Percentiles rank a stretch among this genome's conserved stretches.
Conservation (phyloP, 2,329 filamentous ascomycete species). For the Aspergillus pseudoglaucus region DNA sequence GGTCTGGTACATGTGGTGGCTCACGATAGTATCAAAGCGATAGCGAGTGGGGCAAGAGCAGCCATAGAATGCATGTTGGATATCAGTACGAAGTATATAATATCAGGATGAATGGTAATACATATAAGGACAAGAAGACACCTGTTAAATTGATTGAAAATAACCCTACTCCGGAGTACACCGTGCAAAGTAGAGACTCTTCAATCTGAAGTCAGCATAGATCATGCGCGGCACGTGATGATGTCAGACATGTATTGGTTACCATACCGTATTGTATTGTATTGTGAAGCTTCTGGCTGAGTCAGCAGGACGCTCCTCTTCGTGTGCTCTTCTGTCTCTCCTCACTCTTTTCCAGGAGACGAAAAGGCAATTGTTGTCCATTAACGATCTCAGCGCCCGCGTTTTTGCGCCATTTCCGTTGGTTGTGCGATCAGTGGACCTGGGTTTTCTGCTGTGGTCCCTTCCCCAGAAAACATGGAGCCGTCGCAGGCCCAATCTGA, state of each 20-base stretch:
- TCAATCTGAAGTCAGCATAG: background rate
- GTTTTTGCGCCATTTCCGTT: background rate
- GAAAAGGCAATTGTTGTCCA: background rate
- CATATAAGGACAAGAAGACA: no score
- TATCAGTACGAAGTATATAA: no score
- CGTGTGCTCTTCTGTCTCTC: background rate
- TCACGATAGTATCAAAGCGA: background rate
- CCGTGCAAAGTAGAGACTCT: background rate
- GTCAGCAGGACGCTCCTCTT: background rate
- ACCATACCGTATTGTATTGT: background rate
- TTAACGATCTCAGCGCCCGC: no score
- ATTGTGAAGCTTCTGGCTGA: background rate
- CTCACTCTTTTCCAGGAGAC: constrained; percentile 5
- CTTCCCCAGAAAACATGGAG: constrained; percentile 14
- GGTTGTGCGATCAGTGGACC: background rate
- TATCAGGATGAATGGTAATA: no score
- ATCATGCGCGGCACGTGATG: background rate
- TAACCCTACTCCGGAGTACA: no score
- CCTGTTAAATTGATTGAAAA: no score
- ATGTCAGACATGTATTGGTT: background rate
- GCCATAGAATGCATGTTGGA: no score
- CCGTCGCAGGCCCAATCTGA: constrained; percentile 26
- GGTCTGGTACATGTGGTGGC: background rate
- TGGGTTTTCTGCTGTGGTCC: constrained; percentile 4
- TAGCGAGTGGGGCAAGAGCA: background rate